Evolutionary conservation across 2,329 filamentous ascomycete species (phyloP), one percentile per base, ranked within the genome.

Genomic region (Aspergillus felis): DNA sequence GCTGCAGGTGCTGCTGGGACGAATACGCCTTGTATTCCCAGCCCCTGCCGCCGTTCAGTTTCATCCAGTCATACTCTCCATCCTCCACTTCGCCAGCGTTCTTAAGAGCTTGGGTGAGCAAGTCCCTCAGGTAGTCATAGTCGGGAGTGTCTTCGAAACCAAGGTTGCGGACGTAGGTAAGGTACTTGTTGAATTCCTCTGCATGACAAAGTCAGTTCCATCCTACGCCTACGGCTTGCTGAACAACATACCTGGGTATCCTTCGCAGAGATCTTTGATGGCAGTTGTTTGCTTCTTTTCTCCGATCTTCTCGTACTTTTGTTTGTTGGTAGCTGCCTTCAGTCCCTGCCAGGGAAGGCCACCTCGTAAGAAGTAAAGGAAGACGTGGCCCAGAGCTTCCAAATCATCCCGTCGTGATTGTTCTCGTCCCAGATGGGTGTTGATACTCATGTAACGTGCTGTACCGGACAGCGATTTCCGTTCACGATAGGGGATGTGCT

Each of bases 11-110:
- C 68, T 89, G 88, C 75, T 91, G 83, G 24, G 85, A 84, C 51
- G 85, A 81, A 69, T 88, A 86, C 59, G 82, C 79, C 72, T 89
- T 89, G 75, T 87, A 90, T 78, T 96, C 91, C 91, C 91, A 96
- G 62, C 92, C 92, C 78, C 96, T 94, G 66, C 88, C 88, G 78
- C 92, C 91, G 81, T 91, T 94, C 67, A 96, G 83, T 83, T 96
- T 97, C 91, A 97, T 96, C 94, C 94, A 99, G 79, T 99, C 94
- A 76, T 97, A 99, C 75, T 97, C 93, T 71, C 94, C 94, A 76
- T 99, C 94, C 74, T 97, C 94, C 8, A 97, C 88, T 68, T 96
- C 92, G 56, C 92, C 92, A 1, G 90, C 89, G 74, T 92, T 93
- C 84, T 97, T 96, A 63, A 97, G 84, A 22, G 93, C 91, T 77